Evolutionary conservation across 1,284 basidiomycete genomes (phyloP).

Genomic region (Stygiomarasmius scandens): DNA sequence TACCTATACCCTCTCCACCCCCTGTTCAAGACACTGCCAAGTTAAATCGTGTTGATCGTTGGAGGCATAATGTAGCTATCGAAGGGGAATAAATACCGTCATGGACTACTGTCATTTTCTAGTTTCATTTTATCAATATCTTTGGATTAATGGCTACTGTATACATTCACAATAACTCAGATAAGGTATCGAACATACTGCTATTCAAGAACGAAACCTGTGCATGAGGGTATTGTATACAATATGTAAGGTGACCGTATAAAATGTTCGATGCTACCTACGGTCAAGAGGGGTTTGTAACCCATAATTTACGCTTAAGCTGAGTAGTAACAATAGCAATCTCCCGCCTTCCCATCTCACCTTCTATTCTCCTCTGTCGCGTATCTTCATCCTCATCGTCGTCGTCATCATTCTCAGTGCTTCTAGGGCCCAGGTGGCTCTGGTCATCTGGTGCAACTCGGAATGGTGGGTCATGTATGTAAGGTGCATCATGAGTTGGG

Average conservation of each 20-base stretch:
- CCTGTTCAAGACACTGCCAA: conserved; percentile 66
- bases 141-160: not conserved
- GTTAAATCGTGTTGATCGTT: conserved; percentile 71
- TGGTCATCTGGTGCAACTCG: conserved; percentile 50
- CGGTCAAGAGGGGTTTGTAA: conserved; percentile 63
- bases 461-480: conserved; percentile 62
- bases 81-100: conserved; percentile 48
- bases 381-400: conserved; percentile 69
- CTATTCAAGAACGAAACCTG: not conserved
- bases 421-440: conserved; percentile 43
- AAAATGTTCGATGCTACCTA: not conserved
- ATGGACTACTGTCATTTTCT: conserved; percentile 2
- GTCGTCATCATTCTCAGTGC: conserved; percentile 60
- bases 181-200: not conserved
- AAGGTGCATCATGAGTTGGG: conserved; percentile 53
- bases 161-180: not conserved
- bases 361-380: conserved; percentile 72
- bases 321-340: conserved; percentile 82
- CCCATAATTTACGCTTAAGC: conserved; percentile 71
- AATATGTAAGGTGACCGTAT: not conserved
- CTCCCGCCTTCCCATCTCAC: conserved; percentile 76
- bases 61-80: conserved; percentile 75
- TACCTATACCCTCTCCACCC: conserved; percentile 59
- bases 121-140: not conserved
- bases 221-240: not conserved